These are phyloP conservation scores for Neonectria hederae DNA, from an alignment of 2,329 filamentous ascomycete species.

Conservation along the genomic window DNA sequence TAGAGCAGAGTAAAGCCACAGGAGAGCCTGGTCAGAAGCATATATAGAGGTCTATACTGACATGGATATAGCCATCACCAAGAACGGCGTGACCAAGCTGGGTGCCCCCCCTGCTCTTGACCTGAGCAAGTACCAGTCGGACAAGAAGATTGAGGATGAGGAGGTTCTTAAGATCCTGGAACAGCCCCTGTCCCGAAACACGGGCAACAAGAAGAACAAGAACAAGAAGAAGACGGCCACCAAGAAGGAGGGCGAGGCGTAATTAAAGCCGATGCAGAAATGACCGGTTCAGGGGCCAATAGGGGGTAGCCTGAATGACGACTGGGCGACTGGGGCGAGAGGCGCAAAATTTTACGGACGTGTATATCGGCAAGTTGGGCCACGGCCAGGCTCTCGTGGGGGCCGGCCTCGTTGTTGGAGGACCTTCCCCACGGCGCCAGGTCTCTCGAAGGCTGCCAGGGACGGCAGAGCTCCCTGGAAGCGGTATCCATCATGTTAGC, in stretches of 20 bases:
- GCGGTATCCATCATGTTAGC: slow-evolving; percentile 30
- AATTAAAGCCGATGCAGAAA: slow-evolving; percentile 30
- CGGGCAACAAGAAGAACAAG: slow-evolving; percentile 92
- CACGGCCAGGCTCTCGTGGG: slow-evolving; percentile 26
- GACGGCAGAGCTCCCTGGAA: slow-evolving; percentile 29
- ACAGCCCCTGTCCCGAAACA: slow-evolving; percentile 85
- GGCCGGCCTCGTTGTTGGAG: slow-evolving; percentile 27
- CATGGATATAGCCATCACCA: slow-evolving; percentile 79
- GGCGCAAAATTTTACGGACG: slow-evolving; percentile 26
- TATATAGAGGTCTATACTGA: slow-evolving; percentile 18
- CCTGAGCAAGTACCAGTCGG: slow-evolving; percentile 84
- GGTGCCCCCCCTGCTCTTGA: slow-evolving; percentile 80
- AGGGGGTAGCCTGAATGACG: slow-evolving; percentile 24
- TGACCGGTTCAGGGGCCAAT: slow-evolving; percentile 27
- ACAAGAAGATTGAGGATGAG: slow-evolving; percentile 98
- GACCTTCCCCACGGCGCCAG: slow-evolving; percentile 19
- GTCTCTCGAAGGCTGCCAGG: slow-evolving; percentile 29
- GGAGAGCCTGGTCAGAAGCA: not conserved
- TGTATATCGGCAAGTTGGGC: slow-evolving; percentile 31
- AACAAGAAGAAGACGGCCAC: slow-evolving; percentile 76
- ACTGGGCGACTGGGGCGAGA: slow-evolving; percentile 20
- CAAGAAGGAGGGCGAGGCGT: slow-evolving; percentile 56
- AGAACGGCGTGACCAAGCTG: slow-evolving; percentile 93
- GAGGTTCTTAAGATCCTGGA: slow-evolving; percentile 95
- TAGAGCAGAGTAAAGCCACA: not conserved